Conservation (phyloP, 2,329 filamentous ascomycete genomes). For the Alternaria infectoria region DNA sequence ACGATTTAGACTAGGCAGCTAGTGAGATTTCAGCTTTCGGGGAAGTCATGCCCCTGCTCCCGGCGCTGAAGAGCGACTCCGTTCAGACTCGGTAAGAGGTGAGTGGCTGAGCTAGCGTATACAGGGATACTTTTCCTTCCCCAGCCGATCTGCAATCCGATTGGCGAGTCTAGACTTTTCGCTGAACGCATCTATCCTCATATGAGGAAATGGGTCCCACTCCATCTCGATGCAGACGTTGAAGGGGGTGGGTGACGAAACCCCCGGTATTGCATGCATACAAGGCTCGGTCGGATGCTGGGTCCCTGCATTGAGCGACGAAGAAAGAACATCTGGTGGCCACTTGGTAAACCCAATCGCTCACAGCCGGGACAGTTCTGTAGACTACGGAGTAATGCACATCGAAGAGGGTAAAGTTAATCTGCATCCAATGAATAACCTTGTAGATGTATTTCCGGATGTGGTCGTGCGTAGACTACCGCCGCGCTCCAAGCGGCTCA, state of each 20-base stretch:
- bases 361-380: neutral
- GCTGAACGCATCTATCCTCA: constrained; percentile 29
- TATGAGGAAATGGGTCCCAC: constrained; percentile 19
- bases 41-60: constrained; percentile 42
- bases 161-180: constrained; percentile 38
- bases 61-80: constrained; percentile 29
- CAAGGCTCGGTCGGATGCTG: constrained; percentile 4
- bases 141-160: constrained; percentile 38
- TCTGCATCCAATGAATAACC: constrained; percentile 29
- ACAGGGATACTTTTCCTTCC: constrained; percentile 25
- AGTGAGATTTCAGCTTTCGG: constrained; percentile 32
- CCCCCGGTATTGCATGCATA: constrained; percentile 1
- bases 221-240: constrained; percentile 23
- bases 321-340: neutral
- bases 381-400: constrained; percentile 4
- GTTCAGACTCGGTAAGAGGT: constrained; percentile 28
- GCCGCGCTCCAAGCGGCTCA: constrained; percentile 31
- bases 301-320: constrained; percentile 19
- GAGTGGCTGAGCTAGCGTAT: constrained; percentile 35
- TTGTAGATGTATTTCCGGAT: constrained; percentile 17
- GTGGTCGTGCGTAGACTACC: constrained; percentile 10
- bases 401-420: constrained; percentile 23
- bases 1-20: constrained; percentile 21
- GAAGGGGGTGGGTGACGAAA: constrained; percentile 9
- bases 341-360: neutral